Base-by-base conservation (phyloP, 2,329 filamentous ascomycete genomes). In the Aspergillus bombycis region DNA sequence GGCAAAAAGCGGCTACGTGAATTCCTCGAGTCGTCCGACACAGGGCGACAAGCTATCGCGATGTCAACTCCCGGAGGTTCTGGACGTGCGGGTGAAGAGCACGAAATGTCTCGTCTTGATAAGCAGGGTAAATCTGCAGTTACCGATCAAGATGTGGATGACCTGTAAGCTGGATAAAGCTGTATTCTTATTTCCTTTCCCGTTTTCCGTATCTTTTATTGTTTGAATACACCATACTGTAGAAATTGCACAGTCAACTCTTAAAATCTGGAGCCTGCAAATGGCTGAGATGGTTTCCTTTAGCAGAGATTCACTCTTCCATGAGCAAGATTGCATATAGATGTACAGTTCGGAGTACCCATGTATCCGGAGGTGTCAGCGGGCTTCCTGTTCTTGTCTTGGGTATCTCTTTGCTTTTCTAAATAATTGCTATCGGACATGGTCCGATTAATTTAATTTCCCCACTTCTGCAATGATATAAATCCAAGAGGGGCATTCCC, bases 1-100 rank as follows among this genome's bases (percentile, higher is more conserved):
- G 92, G 92, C 75, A 97, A 97, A 83, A 91, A 95, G 81, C 90
- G 91, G 71, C 86, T 98, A 54, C 88, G 94, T 28, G 93, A 97
- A 36, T 97, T 97, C 73, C 84, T 98, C 62, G 92, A 94, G 80
- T 90, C 87, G 71, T 92, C 89, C n/a, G 93, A 97, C 71, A 91
- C 90, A 12, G 93, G 93, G 3, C 84, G 92, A 56, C 89, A 94
- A 76, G 93, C 93, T 0, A 87, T 97, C 75, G 89, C 89, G 26
- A 91, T 97, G 88, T 86, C 87, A 10, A 79, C 83, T 0, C 67
- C 65, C n/a, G 66, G 65, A 43, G 57, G 43, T 67, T 70, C 59
- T 57, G 78, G 79, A 61, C 77, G 68, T 32, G 73, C 69, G 46
- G 78, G 73, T 54, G 84, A 88, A 62, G 86, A 88, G 68, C 84